Evolutionary conservation across 345 rosid genomes (phyloP), one percentile per base, ranked within the genome.

Genomic region (Bruguiera sexangula): DNA sequence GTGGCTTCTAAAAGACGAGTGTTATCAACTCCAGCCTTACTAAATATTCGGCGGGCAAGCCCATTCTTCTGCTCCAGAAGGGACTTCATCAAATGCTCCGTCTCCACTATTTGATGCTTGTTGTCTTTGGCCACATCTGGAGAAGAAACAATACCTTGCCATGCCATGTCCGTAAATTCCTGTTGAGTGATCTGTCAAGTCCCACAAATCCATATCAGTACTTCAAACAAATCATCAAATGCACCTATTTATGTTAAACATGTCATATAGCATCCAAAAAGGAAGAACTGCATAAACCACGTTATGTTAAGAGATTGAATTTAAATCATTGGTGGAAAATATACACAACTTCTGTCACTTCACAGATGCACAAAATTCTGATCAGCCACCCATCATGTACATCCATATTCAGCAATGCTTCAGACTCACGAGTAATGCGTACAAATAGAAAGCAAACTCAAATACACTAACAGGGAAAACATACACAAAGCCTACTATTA

Each of bases 61-160:
- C 99, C 99, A 81, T 92, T 96, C 91, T 96, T 96, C 79, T 96
- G 99, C 79, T 96, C 98, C 78, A 96, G 72, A 1, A 96, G 82
- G 39, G 97, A 88, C 85, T 88, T 92, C 98, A 96, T 85, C 73
- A 96, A 71, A 80, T 96, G 99, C 74, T 96, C 98, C 0, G 99
- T 96, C 87, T 96, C 99, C 71, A 96, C 97, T 57, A 92, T 96
- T 83, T 92, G 99, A 69, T 96, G 98, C 84, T 92, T 96, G 68
- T 92, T 90, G 78, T 89, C 97, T 36, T 88, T 96, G 0, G 99
- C 99, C 21, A 96, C 91, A 65, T 96, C 98, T 5, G 95, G 98
- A 0, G 95, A 96, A 1, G 93, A 92, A 66, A 96, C 96, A 75
- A 96, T 85, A 24, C 88, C 95, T 86, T 96, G 99, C 99, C 99